Base-by-base conservation (phyloP, 192 early-diverging fungal species). In the Gigaspora rosea region DNA sequence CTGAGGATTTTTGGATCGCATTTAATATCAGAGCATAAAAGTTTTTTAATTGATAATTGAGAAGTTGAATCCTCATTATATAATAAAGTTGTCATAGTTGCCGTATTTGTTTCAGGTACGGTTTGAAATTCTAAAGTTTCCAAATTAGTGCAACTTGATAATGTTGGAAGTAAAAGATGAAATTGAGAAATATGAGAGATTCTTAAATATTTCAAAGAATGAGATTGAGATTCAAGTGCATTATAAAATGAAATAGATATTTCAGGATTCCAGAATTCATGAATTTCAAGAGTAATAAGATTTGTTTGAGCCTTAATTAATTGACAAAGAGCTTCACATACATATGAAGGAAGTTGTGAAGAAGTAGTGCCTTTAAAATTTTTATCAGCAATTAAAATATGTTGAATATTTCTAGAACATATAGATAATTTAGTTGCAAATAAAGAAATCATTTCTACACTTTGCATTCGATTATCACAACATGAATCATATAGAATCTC, bases 151-250 rank as follows among this genome's bases (percentile, higher is more conserved):
- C 64, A 66, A 41, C 36, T 16, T 9, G 18, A 9, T 66, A 66
- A 66, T n/a, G 36, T 9, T 4, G 64, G 64, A 41, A 66, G 36
- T 66, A 66, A 66, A 41, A 66, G 36, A 66, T 46, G 32, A 41
- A 41, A 66, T 66, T 66, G 32, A n/a, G 64, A 47, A n/a, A 66
- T 41, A 8, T 18, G 9, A n/a, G 32, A 41, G 33, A 66, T 18
- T n/a, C 64, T 66, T 41, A 66, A n/a, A n/a, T 66, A 46, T n/a
- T 32, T 66, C 36, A 66, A 66, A n/a, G 64, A 66, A 66, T 46
- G 4, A 8, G 64, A 7, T 66, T 66, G 64, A 41, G 8, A 41
- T 46, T 16, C 9, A 41, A 66, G 36, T 15, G 36, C 32, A 47
- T 35, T 18, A 46, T 18, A 66, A 8, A 66, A 66, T 66, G 41